Conservation (phyloP, 2,329 filamentous ascomycete species). For the Ceratocystis cacaofunesta region DNA sequence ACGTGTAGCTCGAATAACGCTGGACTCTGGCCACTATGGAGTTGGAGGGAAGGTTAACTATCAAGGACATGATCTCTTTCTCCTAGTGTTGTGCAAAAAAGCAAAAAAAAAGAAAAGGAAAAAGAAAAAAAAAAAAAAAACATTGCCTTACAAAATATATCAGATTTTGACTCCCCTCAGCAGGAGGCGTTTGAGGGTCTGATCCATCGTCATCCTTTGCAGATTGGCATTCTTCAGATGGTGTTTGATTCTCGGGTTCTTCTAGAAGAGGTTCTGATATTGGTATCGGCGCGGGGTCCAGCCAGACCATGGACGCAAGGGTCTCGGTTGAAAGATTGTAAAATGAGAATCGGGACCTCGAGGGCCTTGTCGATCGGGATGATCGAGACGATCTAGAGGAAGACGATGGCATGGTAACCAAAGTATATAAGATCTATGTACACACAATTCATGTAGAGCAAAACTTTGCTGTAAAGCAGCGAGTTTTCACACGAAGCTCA, state of each 20-base stretch:
- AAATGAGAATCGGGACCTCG: constrained; percentile 12
- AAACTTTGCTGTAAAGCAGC: not conserved
- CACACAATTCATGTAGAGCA: not conserved
- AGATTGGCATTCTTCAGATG: constrained; percentile 26
- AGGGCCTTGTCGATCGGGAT: constrained; percentile 5
- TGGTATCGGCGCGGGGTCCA: constrained; percentile 76
- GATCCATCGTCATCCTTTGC: constrained; percentile 27
- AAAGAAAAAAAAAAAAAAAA: too few species aligned
- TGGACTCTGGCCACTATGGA: constrained; percentile 57
- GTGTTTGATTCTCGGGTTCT: constrained; percentile 31
- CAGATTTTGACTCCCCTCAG: constrained; percentile 9
- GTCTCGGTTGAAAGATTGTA: constrained; percentile 15
- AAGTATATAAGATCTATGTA: too few species aligned
- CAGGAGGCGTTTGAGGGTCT: constrained; percentile 42
- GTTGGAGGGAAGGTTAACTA: not conserved
- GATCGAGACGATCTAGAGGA: constrained; percentile 11
- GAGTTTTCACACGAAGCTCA: too few species aligned
- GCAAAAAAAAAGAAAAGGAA: too few species aligned
- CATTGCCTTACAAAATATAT: constrained; percentile 51
- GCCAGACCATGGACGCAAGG: constrained; percentile 46
- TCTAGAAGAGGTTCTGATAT: constrained; percentile 43
- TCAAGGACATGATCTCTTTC: not conserved
- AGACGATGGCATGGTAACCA: not conserved
- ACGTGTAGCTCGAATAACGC: constrained; percentile 78
- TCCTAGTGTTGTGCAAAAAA: not conserved